phyloP scores from a whole-genome alignment of 768 basidiomycete genomes.

The Termitomyces sp. region DNA sequence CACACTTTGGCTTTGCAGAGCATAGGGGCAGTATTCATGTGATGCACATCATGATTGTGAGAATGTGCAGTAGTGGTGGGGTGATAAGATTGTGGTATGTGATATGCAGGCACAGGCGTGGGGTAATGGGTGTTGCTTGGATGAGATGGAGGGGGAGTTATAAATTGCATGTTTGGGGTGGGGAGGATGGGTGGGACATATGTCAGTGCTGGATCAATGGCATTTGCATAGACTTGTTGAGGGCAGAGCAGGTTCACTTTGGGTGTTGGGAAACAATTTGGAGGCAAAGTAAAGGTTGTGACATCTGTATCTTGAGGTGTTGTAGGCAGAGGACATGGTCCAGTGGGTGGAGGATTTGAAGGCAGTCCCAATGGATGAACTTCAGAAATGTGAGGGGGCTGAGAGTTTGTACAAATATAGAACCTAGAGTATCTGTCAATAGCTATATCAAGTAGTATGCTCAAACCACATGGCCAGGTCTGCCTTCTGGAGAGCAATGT shows the following conservation, averaged over 20 bases:
- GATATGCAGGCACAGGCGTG: background rate
- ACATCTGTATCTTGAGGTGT: background rate
- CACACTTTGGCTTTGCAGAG: background rate
- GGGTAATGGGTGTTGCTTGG: background rate
- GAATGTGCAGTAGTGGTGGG: background rate
- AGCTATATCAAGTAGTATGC: background rate
- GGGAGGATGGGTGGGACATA: background rate
- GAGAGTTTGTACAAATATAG: slow-evolving; percentile 13
- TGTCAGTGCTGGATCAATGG: background rate
- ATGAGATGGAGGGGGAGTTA: background rate
- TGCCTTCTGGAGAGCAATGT: background rate
- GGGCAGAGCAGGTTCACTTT: slow-evolving; percentile 6
- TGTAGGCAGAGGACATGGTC: background rate
- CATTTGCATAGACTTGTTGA: slow-evolving; percentile 15
- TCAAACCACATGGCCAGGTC: slow-evolving; percentile 3
- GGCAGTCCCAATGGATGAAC: too few relatives aligned
- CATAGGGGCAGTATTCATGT: slow-evolving; percentile 3
- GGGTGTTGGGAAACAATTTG: background rate
- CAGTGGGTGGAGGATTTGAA: background rate
- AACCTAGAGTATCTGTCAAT: slow-evolving; percentile 8
- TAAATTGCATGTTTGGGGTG: background rate
- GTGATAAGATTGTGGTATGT: slow-evolving; percentile 11
- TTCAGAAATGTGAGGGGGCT: too few relatives aligned
- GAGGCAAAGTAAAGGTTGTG: background rate
- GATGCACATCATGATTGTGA: slow-evolving; percentile 3